Base-by-base conservation (phyloP, 306 rosid species). In the Glycine soja region DNA sequence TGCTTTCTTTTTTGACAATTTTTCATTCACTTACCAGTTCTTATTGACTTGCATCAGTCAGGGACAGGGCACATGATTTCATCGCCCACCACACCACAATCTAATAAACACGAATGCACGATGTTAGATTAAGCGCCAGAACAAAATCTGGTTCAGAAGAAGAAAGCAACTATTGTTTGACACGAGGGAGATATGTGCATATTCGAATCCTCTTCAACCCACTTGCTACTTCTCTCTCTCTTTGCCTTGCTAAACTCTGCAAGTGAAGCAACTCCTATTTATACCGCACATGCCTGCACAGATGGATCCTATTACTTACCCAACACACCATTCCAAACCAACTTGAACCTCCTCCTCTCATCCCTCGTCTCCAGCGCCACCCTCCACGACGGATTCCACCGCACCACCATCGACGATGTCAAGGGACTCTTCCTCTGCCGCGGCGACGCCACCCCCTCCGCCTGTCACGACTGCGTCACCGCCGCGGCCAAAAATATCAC, bases 381-480 rank as follows among this genome's bases (percentile, higher is more conserved):
- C 43, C 40, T 32, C 54, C 81, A 47, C 54, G 18, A 59, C 50
- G 87, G 82, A 5, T 87, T 73, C 88, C 77, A 54, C 89, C 61
- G 48, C 30, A 74, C 83, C 74, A 18, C 52, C 67, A 9, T 70
- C 14, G 2, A 53, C 15, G 72, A 67, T 15, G 65, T 88, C 45
- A 83, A 79, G 61, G 92, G 94, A 30, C 81, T 83, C 19, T 87
- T 88, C 74, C 90, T 90, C 80, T 90, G 93, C 80, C 89, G 91
- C 43, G 93, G 89, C 0, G 94, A 92, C 54, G 30, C 68, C 67
- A 24, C 64, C 57, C n/a, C 82, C 5, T 10, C 80, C 5, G 4
- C 46, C 3, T 92, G 93, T 6, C 80, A 63, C 4, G 52, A 51
- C 10, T 92, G 93, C 11, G 90, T 90, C 40, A 1, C 72, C 66